phyloP scores from a whole-genome alignment of 352 stramenopile genomes.

The Phytopythium kandeliae region DNA sequence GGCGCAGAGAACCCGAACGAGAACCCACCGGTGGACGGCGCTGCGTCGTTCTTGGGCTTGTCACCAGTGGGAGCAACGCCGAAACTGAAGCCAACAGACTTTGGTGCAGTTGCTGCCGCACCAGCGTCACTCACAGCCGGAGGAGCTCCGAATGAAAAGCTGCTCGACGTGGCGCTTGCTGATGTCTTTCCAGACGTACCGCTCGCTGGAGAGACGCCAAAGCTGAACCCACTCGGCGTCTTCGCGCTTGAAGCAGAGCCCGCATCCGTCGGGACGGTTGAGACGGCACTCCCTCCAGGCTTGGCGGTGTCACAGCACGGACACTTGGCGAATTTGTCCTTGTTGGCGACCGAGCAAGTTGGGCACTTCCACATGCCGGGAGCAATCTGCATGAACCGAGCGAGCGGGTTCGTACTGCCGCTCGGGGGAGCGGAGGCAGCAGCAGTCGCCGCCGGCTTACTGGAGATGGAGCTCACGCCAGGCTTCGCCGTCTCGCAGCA shows the following conservation, averaged over 20 bases:
- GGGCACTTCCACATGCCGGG: constrained; percentile 80
- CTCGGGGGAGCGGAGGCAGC: neutral
- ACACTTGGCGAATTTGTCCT: constrained; percentile 50
- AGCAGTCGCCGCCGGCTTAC: neutral
- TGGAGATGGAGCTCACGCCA: constrained; percentile 6
- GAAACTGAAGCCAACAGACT: constrained; percentile 2
- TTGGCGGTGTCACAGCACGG: constrained; percentile 67
- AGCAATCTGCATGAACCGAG: constrained; percentile 57
- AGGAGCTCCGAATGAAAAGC: constrained; percentile 26
- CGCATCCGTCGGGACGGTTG: constrained; percentile 11
- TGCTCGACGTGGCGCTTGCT: constrained; percentile 9
- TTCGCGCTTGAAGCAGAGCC: constrained; percentile 8
- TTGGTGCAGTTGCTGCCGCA: neutral
- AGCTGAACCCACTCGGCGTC: constrained; percentile 26
- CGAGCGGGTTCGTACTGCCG: constrained; percentile 32
- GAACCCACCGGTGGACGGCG: constrained; percentile 5
- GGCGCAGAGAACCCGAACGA: constrained; percentile 10
- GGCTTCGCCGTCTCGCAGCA: constrained; percentile 59
- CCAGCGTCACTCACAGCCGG: neutral
- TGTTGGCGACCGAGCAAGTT: constrained; percentile 70
- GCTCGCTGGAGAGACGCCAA: constrained; percentile 20
- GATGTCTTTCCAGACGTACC: constrained; percentile 20
- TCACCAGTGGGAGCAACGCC: constrained; percentile 1
- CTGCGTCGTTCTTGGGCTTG: neutral
- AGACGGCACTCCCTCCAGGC: constrained; percentile 11